phyloP scores from a whole-genome alignment of 2,329 filamentous ascomycete genomes.

The Coniosporium tulheliwenetii region DNA sequence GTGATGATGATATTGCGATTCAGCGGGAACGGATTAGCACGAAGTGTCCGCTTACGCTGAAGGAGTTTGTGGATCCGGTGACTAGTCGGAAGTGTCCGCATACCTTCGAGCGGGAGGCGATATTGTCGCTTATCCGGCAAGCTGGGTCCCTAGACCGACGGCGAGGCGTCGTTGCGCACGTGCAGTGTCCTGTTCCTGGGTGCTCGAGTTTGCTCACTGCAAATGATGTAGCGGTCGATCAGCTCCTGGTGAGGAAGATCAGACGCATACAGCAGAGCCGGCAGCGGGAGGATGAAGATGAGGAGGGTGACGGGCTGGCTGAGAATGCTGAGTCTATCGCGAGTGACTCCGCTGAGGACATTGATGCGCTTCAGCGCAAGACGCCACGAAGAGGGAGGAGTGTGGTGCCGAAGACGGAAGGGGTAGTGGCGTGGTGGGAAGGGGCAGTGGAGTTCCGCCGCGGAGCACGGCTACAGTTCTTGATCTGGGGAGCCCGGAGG shows the following conservation, averaged over 20 bases:
- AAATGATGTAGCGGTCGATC: conserved; percentile 41
- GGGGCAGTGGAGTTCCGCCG: not conserved
- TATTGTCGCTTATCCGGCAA: conserved; percentile 36
- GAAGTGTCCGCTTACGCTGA: conserved; percentile 54
- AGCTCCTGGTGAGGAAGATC: conserved; percentile 41
- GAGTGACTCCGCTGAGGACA: not conserved
- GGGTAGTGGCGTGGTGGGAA: not conserved
- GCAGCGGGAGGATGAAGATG: conserved; percentile 20
- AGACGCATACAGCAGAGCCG: conserved; percentile 36
- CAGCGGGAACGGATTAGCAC: conserved; percentile 47
- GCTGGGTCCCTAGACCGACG: not conserved
- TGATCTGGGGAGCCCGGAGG: not conserved
- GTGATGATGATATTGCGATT: conserved; percentile 55
- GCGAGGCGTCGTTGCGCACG: conserved; percentile 13
- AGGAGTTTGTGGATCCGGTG: conserved; percentile 48
- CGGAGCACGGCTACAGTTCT: not conserved
- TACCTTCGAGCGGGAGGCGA: conserved; percentile 51
- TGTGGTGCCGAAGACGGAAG: not conserved
- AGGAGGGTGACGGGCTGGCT: not conserved
- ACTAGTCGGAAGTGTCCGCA: conserved; percentile 55
- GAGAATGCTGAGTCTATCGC: not conserved
- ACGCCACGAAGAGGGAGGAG: not conserved
- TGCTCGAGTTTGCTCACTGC: conserved; percentile 40
- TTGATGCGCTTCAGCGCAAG: not conserved
- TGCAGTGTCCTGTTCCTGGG: conserved; percentile 49